phyloP scores from a whole-genome alignment of 345 rosid species.

The Populus tremula region DNA sequence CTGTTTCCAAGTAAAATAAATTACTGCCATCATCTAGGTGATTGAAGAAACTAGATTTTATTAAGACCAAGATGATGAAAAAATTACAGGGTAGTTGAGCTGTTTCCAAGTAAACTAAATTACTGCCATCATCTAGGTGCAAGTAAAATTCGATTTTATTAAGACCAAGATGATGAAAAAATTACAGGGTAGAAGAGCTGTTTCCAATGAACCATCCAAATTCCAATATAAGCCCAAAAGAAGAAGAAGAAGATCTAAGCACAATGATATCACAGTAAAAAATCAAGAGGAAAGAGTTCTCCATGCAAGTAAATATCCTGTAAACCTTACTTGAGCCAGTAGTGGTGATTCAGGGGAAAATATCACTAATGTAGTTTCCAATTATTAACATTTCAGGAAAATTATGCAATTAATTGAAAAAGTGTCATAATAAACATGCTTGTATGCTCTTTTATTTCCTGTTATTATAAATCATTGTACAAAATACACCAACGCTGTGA shows the following conservation, averaged over 20 bases:
- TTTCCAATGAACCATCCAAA: background rate
- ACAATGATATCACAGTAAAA: background rate
- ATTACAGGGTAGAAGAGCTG: background rate
- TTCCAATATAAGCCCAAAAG: background rate
- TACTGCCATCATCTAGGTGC: background rate
- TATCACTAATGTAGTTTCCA: background rate
- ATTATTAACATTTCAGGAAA: background rate
- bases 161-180: background rate
- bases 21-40: background rate
- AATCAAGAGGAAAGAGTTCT: background rate
- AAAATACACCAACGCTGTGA: background rate
- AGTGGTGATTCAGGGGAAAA: background rate
- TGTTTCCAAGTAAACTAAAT: background rate
- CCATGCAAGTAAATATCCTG: background rate
- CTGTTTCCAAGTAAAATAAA: background rate
- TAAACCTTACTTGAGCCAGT: background rate
- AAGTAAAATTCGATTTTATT: background rate
- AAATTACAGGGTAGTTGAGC: background rate
- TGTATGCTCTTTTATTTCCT: background rate
- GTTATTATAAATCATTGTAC: background rate
- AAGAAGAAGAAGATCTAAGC: background rate
- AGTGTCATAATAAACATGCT: background rate
- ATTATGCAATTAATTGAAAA: background rate
- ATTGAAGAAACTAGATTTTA: no score
- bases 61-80: background rate